A percentile compares a stretch with the other conserved stretches of the same genome.
Evolutionary conservation across 1,139 yeast species (phyloP).

Genomic region (Taphrina communis): DNA sequence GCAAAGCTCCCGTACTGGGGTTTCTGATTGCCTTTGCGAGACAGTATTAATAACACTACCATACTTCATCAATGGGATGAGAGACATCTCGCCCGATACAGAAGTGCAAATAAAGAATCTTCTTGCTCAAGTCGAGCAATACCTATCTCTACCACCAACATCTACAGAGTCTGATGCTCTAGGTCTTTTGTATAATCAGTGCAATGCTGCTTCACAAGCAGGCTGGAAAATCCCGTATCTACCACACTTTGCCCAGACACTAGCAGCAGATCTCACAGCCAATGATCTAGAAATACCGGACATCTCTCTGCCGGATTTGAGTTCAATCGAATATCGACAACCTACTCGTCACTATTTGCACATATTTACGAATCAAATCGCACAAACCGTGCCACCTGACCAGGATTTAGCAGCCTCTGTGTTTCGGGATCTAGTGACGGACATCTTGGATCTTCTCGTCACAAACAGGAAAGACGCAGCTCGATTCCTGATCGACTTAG

Average conservation of each 20-base stretch:
- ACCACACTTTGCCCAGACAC: neutral
- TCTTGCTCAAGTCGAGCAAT: neutral
- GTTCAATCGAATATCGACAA: neutral
- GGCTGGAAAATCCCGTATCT: conserved; percentile 11
- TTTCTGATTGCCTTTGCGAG: conserved; percentile 57
- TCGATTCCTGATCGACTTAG: conserved; percentile 77
- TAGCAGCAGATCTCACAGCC: neutral
- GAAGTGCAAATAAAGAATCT: neutral
- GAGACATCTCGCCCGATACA: neutral
- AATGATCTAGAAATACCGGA: neutral
- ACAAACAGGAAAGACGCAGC: conserved; percentile 89
- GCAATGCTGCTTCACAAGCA: neutral
- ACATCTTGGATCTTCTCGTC: conserved; percentile 77
- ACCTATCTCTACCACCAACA: neutral
- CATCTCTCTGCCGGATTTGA: neutral
- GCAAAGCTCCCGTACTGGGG: conserved; percentile 60
- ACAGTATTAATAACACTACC: conserved; percentile 65
- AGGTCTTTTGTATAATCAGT: neutral
- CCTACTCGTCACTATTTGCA: conserved; percentile 48
- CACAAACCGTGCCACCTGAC: conserved; percentile 75
- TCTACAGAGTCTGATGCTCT: neutral
- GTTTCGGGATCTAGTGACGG: conserved; percentile 75
- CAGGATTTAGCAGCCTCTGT: conserved; percentile 66
- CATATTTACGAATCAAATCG: conserved; percentile 59
- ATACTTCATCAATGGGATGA: conserved; percentile 51